Conservation (phyloP, 805 yeast species). For the Candida coquimbonensis region DNA sequence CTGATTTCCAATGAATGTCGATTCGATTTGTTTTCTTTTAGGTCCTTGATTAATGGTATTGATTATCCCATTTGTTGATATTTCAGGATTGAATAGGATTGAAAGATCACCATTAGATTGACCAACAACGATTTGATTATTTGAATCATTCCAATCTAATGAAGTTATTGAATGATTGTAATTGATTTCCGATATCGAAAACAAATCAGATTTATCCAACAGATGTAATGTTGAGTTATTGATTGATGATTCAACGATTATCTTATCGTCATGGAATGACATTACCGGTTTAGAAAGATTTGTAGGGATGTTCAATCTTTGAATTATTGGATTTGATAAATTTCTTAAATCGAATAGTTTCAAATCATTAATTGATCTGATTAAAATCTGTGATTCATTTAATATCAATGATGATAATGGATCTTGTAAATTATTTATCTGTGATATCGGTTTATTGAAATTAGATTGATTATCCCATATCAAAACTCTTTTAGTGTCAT, state of each 20-base stretch:
- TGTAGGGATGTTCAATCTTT: constrained; percentile 8
- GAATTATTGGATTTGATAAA: constrained; percentile 12
- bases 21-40: constrained; percentile 13
- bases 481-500: constrained; percentile 6
- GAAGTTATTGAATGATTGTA: constrained; percentile 8
- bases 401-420: not conserved
- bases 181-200: constrained; percentile 6
- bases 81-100: constrained; percentile 14
- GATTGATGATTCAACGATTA: no score
- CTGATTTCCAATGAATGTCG: constrained; percentile 4
- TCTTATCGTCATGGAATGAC: no score
- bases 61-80: constrained; percentile 18
- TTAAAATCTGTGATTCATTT: not conserved
- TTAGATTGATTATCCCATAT: constrained; percentile 12
- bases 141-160: constrained; percentile 16
- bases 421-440: not conserved
- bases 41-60: constrained; percentile 14
- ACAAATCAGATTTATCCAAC: constrained; percentile 17
- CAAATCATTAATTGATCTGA: constrained; percentile 9
- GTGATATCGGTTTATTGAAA: constrained; percentile 8
- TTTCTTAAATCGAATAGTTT: constrained; percentile 20
- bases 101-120: constrained; percentile 8
- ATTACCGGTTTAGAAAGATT: not conserved
- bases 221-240: constrained; percentile 9
- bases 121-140: constrained; percentile 22